Evolutionary conservation across 2,329 filamentous ascomycete species (phyloP).

Genomic region (Aspergillus fumigatus): DNA sequence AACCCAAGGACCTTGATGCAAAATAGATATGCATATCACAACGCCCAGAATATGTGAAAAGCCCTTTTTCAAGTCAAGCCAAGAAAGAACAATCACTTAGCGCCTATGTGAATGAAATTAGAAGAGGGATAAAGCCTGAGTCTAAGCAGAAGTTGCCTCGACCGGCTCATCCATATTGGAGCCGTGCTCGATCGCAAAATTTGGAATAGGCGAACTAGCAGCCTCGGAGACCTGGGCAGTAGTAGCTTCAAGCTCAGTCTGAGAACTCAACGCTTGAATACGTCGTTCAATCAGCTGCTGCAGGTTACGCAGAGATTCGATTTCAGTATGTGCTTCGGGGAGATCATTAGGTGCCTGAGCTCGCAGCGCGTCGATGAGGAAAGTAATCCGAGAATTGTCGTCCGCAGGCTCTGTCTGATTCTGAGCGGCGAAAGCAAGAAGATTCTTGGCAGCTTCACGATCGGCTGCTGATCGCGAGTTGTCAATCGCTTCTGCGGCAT

Average conservation of each 20-base stretch:
- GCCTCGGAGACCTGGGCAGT: neutral
- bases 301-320: slow-evolving; percentile 27
- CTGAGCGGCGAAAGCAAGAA: slow-evolving; percentile 26
- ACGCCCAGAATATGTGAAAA: neutral
- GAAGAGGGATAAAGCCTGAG: neutral
- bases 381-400: slow-evolving; percentile 19
- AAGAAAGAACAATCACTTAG: neutral
- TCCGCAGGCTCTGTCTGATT: slow-evolving; percentile 8
- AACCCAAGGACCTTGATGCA: neutral
- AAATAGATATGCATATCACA: neutral
- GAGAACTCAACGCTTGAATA: slow-evolving; percentile 18
- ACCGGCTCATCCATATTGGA: neutral
- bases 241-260: slow-evolving; percentile 1
- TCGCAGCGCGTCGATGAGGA: slow-evolving; percentile 30
- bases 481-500: slow-evolving; percentile 17
- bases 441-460: slow-evolving; percentile 28
- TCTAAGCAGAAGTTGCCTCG: neutral
- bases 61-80: neutral
- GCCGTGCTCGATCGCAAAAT: neutral
- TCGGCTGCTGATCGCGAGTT: slow-evolving; percentile 26
- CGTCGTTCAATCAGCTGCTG: slow-evolving; percentile 29
- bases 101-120: neutral
- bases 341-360: slow-evolving; percentile 21
- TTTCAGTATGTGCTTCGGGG: slow-evolving; percentile 24
- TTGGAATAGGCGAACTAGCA: neutral